These are phyloP conservation scores for Zygotorulaspora mrakii DNA, from an alignment of 1,139 yeast genomes.

Conservation along the genomic window DNA sequence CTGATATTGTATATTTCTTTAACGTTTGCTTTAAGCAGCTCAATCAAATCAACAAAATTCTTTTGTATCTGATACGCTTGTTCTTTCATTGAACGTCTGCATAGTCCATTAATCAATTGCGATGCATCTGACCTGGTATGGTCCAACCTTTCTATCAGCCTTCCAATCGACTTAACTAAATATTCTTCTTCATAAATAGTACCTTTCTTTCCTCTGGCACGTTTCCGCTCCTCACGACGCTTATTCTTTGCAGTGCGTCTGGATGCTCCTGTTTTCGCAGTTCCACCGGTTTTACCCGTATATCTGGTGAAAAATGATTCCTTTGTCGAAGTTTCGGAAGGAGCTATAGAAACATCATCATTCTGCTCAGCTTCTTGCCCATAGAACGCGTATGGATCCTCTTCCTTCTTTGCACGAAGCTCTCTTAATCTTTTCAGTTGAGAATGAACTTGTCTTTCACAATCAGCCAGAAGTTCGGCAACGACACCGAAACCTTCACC, in stretches of 20 bases:
- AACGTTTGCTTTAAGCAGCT: slow-evolving; percentile 53
- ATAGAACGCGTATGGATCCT: slow-evolving; percentile 82
- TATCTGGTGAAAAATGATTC: slow-evolving; percentile 92
- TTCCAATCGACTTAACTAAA: slow-evolving; percentile 78
- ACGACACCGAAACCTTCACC: slow-evolving; percentile 84
- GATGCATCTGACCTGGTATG: slow-evolving; percentile 73
- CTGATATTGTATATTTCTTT: slow-evolving; percentile 75
- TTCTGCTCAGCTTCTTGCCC: slow-evolving; percentile 74
- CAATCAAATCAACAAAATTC: slow-evolving; percentile 56
- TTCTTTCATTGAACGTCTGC: slow-evolving; percentile 67
- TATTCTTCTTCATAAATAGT: slow-evolving; percentile 97
- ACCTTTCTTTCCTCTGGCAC: slow-evolving; percentile 96
- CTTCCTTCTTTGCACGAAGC: slow-evolving; percentile 72
- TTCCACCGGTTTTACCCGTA: slow-evolving; percentile 92
- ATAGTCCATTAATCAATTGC: slow-evolving; percentile 67
- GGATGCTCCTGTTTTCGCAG: slow-evolving; percentile 95
- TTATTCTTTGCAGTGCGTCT: slow-evolving; percentile 86
- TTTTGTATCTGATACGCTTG: slow-evolving; percentile 83
- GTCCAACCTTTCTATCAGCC: slow-evolving; percentile 78
- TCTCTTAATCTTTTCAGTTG: slow-evolving; percentile 83
- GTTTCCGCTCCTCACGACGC: slow-evolving; percentile 92
- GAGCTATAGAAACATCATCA: slow-evolving; percentile 92
- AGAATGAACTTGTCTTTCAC: slow-evolving; percentile 76
- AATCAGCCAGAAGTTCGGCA: slow-evolving; percentile 88
- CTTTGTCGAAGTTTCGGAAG: slow-evolving; percentile 87